A percentile compares a stretch with the other conserved stretches of the same genome.
These are phyloP conservation scores for Pneumocystis wakefieldiae DNA, from an alignment of 1,139 yeast genomes.

Conservation along the genomic window DNA sequence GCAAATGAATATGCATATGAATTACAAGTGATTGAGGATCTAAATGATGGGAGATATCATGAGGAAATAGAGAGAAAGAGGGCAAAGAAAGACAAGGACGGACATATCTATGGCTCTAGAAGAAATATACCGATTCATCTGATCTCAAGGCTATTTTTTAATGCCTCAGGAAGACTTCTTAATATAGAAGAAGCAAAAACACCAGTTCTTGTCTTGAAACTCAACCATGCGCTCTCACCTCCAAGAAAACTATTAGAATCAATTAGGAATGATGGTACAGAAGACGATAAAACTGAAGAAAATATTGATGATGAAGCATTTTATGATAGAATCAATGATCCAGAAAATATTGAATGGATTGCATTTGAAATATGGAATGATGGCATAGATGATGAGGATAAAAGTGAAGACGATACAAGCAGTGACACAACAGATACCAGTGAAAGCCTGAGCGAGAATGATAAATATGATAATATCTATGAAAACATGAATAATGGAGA, in stretches of 20 bases:
- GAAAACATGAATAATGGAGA: conserved; percentile 9
- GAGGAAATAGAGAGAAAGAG: conserved; percentile 34
- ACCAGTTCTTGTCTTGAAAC: conserved; percentile 54
- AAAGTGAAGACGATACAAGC: conserved; percentile 17
- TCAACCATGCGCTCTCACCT: conserved; percentile 24
- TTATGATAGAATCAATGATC: conserved; percentile 12
- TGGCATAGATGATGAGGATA: conserved; percentile 21
- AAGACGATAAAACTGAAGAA: conserved; percentile 8
- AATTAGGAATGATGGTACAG: background rate
- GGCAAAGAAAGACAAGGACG: conserved; percentile 12
- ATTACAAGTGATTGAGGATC: conserved; percentile 41
- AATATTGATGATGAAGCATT: conserved; percentile 21
- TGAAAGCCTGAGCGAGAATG: conserved; percentile 16
- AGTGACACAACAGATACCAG: conserved; percentile 18
- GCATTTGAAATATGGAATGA: conserved; percentile 36
- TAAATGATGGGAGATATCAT: conserved; percentile 64
- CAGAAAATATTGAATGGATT: conserved; percentile 31
- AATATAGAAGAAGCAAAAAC: conserved; percentile 48
- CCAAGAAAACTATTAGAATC: conserved; percentile 7
- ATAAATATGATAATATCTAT: conserved; percentile 2
- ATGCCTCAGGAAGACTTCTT: conserved; percentile 55
- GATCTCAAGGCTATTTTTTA: conserved; percentile 41
- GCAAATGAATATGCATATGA: conserved; percentile 29
- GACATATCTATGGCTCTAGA: conserved; percentile 22
- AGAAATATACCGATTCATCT: conserved; percentile 26